A percentile compares a stretch with the other conserved stretches of the same genome.
Evolutionary conservation across 176 grass and related monocot genomes (phyloP).

Genomic region (Alopecurus myosuroides): DNA sequence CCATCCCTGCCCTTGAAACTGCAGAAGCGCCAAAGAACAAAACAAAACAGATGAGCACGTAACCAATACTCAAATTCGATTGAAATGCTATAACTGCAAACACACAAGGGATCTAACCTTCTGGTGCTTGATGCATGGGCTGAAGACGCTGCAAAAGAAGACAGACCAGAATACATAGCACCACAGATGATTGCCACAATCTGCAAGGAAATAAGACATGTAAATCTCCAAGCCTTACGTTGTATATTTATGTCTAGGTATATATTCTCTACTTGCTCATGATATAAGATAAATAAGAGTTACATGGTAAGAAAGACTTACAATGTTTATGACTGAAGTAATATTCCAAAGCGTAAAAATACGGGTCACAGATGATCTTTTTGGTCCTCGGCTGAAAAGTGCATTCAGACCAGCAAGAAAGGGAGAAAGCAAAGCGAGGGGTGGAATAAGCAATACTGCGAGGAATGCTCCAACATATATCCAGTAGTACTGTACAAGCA

Average conservation of each 20-base stretch:
- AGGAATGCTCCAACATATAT: constrained; percentile 92
- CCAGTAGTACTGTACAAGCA: constrained; percentile 95
- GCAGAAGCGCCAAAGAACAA: neutral
- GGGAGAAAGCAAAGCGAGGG: constrained; percentile 83
- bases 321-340: constrained; percentile 89
- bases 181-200: constrained; percentile 80
- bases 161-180: constrained; percentile 46
- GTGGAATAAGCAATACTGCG: constrained; percentile 76
- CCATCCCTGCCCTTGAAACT: constrained; percentile 58
- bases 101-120: constrained; percentile 31
- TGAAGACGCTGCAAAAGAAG: constrained; percentile 35
- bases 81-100: neutral
- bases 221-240: neutral
- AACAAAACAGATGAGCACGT: constrained; percentile 14
- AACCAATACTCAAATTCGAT: neutral
- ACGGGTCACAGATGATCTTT: constrained; percentile 85
- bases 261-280: neutral
- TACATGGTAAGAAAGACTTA: constrained; percentile 37
- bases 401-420: constrained; percentile 94
- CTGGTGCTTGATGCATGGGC: constrained; percentile 35
- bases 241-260: neutral
- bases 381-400: constrained; percentile 91
- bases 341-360: constrained; percentile 94
- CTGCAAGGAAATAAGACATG: constrained; percentile 38
- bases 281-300: neutral